A percentile compares a stretch with the other conserved stretches of the same genome.
phyloP scores from a whole-genome alignment of 2,329 filamentous ascomycete genomes.

The Colletotrichum karsti region DNA sequence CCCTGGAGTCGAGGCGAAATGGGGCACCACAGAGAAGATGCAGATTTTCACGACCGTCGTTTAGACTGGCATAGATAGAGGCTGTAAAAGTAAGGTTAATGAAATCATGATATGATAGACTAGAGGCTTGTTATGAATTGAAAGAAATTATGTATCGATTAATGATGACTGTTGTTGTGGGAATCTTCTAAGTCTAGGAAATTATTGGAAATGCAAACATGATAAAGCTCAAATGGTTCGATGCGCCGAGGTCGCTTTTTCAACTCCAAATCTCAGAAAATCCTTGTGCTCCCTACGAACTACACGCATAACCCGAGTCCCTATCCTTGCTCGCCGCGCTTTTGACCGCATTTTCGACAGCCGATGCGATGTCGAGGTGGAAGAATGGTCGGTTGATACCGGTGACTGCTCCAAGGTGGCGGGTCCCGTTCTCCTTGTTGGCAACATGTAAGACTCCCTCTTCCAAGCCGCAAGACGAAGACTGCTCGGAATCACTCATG shows the following conservation, averaged over 20 bases:
- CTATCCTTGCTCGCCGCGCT: not conserved
- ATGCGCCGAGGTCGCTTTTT: too few species aligned
- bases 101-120: not conserved
- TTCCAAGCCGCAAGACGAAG: not conserved
- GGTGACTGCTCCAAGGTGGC: constrained; percentile 35
- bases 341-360: constrained; percentile 45
- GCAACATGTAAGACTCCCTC: not conserved
- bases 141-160: too few species aligned
- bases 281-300: fast-evolving
- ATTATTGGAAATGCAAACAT: too few species aligned
- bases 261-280: not conserved
- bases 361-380: constrained; percentile 54
- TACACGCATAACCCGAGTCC: not conserved
- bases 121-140: too few species aligned
- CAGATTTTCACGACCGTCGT: constrained; percentile 47
- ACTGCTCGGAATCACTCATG: not conserved
- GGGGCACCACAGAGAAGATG: constrained; percentile 40
- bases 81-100: not conserved
- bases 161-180: too few species aligned
- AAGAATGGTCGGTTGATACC: constrained; percentile 57
- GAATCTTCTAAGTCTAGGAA: too few species aligned
- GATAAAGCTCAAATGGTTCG: too few species aligned
- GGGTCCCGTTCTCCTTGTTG: not conserved
- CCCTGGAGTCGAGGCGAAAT: constrained; percentile 51
- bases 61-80: not conserved